These are phyloP conservation scores for Nakazawaea wickerhamii DNA, from an alignment of 805 yeast genomes.

Conservation along the genomic window DNA sequence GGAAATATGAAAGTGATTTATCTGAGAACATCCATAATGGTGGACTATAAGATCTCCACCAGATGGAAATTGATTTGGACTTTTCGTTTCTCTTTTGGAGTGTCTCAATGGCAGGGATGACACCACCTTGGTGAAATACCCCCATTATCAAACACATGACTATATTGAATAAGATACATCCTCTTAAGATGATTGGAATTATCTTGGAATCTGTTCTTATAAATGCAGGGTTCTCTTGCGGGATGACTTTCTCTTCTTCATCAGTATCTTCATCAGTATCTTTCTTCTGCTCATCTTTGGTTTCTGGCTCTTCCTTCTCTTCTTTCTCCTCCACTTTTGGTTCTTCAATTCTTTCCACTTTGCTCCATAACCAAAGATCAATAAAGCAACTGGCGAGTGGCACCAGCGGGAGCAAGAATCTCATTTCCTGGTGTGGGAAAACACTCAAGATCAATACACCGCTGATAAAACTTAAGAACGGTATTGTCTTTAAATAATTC, in stretches of 20 bases:
- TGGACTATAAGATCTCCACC: constrained; percentile 96
- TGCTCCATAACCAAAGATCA: constrained; percentile 31
- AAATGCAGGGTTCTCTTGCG: constrained; percentile 5
- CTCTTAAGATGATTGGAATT: constrained; percentile 23
- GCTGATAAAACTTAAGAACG: constrained; percentile 56
- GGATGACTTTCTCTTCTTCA: background rate
- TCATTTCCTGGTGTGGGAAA: constrained; percentile 89
- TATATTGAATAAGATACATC: constrained; percentile 65
- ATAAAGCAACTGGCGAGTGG: constrained; percentile 65
- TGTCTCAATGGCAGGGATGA: constrained; percentile 56
- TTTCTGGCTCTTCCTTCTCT: background rate
- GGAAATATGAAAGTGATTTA: background rate
- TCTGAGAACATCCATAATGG: constrained; percentile 68
- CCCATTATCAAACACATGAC: constrained; percentile 67
- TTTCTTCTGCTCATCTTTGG: too few species aligned
- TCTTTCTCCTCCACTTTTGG: background rate
- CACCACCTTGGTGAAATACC: constrained; percentile 83
- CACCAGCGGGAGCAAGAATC: constrained; percentile 74
- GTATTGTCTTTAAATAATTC: constrained; percentile 42
- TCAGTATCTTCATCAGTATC: constrained; percentile 3
- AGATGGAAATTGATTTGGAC: constrained; percentile 40
- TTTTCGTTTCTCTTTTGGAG: constrained; percentile 23
- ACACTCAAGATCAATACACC: constrained; percentile 59
- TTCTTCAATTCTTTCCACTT: constrained; percentile 10
- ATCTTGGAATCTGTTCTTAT: constrained; percentile 14